Conservation (phyloP, 495 filamentous ascomycete genomes). For the Podospora anserina region DNA sequence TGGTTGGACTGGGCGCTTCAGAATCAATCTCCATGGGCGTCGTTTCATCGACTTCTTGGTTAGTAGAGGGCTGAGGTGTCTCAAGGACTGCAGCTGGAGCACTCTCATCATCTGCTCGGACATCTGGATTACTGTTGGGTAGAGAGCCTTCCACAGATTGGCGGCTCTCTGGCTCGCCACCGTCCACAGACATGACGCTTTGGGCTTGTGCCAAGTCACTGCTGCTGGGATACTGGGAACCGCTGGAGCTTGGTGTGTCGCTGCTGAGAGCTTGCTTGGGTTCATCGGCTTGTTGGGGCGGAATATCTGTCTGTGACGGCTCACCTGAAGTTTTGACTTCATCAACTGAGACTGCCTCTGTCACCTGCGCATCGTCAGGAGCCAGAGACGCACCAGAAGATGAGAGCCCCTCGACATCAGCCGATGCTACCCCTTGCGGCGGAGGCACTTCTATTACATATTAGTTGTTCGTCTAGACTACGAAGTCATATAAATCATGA, state of each 20-base stretch:
- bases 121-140: neutral
- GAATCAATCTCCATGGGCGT: conserved; percentile 32
- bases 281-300: neutral
- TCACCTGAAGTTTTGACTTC: neutral
- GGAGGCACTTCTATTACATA: neutral
- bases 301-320: neutral
- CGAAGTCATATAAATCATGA: neutral
- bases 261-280: neutral
- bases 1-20: conserved; percentile 20
- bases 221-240: neutral
- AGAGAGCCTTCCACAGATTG: neutral
- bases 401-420: neutral
- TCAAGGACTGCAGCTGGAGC: neutral
- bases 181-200: neutral
- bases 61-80: neutral
- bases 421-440: neutral
- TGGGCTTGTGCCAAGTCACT: neutral
- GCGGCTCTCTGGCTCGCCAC: neutral
- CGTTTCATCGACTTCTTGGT: conserved; percentile 20
- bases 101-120: neutral
- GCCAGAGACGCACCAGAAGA: neutral
- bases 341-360: neutral
- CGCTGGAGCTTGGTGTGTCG: neutral
- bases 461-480: neutral
- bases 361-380: neutral